Conservation (phyloP, 2,329 filamentous ascomycete genomes). For the Cercospora sesami region DNA sequence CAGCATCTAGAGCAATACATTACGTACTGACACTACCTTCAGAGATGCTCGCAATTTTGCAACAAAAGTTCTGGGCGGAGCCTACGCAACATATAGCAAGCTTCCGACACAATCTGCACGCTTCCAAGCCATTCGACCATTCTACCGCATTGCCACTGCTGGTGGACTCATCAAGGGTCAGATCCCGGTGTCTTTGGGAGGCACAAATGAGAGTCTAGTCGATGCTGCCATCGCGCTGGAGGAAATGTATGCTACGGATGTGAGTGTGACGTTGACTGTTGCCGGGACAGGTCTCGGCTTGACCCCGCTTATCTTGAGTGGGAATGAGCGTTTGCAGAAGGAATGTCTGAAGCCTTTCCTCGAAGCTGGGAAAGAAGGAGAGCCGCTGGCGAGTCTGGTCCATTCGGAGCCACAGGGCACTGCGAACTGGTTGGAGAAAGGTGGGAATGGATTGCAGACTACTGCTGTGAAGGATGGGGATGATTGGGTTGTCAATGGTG, state of each 20-base stretch:
- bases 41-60: constrained; percentile 34
- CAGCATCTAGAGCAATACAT: not conserved
- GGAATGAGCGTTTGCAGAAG: constrained; percentile 43
- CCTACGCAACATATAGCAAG: constrained; percentile 33
- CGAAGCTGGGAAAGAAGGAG: constrained; percentile 40
- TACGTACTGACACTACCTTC: not conserved
- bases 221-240: constrained; percentile 55
- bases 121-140: constrained; percentile 51
- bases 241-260: constrained; percentile 56
- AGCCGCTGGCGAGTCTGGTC: constrained; percentile 54
- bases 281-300: constrained; percentile 56
- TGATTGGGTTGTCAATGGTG: constrained; percentile 55
- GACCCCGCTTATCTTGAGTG: constrained; percentile 52
- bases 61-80: constrained; percentile 29
- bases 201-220: constrained; percentile 47
- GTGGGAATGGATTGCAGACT: constrained; percentile 51
- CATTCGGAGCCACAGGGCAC: constrained; percentile 55
- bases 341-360: constrained; percentile 54
- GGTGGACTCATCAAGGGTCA: constrained; percentile 53
- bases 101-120: constrained; percentile 39
- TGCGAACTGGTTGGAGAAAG: constrained; percentile 55
- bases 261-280: constrained; percentile 52
- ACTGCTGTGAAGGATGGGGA: constrained; percentile 52
- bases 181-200: constrained; percentile 50
- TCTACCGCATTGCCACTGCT: constrained; percentile 49